Evolutionary conservation across 2,329 filamentous ascomycete species (phyloP).

Genomic region (Aspergillus caelatus): DNA sequence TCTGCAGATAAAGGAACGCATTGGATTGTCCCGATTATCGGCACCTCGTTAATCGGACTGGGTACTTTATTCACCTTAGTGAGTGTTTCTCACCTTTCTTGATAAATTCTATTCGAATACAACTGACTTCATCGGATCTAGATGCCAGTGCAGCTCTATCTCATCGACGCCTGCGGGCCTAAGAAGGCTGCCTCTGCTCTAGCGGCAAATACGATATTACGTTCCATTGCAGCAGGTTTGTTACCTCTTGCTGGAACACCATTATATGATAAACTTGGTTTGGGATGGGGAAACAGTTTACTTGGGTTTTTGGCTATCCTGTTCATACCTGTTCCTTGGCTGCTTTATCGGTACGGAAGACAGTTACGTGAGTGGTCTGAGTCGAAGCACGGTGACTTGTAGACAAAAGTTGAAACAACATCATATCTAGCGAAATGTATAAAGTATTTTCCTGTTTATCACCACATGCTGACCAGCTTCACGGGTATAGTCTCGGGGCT

Average conservation of each 20-base stretch:
- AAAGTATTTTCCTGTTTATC: too few relatives aligned
- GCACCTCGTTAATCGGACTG: not conserved
- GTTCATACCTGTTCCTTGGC: not conserved
- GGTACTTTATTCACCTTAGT: not conserved
- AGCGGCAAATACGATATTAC: not conserved
- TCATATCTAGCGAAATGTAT: too few relatives aligned
- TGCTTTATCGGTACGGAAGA: not conserved
- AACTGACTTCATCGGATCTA: not conserved
- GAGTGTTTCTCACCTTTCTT: not conserved
- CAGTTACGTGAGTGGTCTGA: not conserved
- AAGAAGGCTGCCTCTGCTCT: not conserved
- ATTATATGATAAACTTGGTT: not conserved
- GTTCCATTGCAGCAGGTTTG: not conserved
- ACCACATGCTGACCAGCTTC: too few relatives aligned
- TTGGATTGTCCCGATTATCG: not conserved
- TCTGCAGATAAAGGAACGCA: not conserved
- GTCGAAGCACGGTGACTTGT: too few relatives aligned
- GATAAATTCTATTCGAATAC: not conserved
- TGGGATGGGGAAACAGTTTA: not conserved
- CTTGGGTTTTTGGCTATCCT: not conserved
- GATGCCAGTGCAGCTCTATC: not conserved
- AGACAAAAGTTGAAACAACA: too few relatives aligned
- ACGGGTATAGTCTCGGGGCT: too few relatives aligned
- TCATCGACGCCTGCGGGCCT: not conserved
- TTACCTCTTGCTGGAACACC: not conserved